phyloP scores from a whole-genome alignment of 208 protist species.

The Acanthamoeba culbertsoni region DNA sequence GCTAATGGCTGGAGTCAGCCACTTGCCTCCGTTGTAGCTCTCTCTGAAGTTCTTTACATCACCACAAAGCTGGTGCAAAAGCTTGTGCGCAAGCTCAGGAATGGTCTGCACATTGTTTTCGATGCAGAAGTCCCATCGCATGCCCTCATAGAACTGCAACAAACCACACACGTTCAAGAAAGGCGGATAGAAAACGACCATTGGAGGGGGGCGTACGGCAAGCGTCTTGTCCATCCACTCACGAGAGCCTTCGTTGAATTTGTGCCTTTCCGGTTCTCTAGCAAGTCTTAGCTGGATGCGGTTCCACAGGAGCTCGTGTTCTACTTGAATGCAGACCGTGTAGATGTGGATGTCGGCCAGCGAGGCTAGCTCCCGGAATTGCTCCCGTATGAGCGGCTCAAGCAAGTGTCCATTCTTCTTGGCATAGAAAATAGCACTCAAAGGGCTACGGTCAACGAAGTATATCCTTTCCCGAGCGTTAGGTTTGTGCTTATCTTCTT shows the following conservation, averaged over 20 bases:
- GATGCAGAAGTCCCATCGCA: slow-evolving; percentile 44
- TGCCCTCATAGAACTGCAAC: slow-evolving; percentile 12
- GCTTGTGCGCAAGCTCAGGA: slow-evolving; percentile 38
- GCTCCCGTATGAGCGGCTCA: background rate
- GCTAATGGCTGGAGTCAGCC: background rate
- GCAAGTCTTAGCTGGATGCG: slow-evolving; percentile 16
- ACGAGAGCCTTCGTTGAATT: slow-evolving; percentile 38
- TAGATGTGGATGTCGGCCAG: slow-evolving; percentile 53
- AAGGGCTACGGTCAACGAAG: slow-evolving; percentile 20
- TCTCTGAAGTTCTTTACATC: slow-evolving; percentile 38
- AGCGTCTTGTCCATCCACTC: slow-evolving; percentile 57
- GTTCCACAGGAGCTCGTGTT: background rate
- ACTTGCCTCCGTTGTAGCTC: background rate
- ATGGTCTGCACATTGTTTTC: slow-evolving; percentile 58
- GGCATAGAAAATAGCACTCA: slow-evolving; percentile 18
- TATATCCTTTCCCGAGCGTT: background rate
- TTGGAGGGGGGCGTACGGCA: background rate
- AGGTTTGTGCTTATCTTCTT: background rate
- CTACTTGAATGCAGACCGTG: slow-evolving; percentile 15
- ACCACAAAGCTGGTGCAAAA: background rate
- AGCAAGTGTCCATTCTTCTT: slow-evolving; percentile 20
- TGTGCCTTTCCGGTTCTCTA: background rate
- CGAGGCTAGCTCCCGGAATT: background rate
- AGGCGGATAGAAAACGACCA: background rate
- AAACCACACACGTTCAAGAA: too few relatives aligned